Conservation (phyloP, 768 basidiomycete genomes). For the Amylocystis lapponica region DNA sequence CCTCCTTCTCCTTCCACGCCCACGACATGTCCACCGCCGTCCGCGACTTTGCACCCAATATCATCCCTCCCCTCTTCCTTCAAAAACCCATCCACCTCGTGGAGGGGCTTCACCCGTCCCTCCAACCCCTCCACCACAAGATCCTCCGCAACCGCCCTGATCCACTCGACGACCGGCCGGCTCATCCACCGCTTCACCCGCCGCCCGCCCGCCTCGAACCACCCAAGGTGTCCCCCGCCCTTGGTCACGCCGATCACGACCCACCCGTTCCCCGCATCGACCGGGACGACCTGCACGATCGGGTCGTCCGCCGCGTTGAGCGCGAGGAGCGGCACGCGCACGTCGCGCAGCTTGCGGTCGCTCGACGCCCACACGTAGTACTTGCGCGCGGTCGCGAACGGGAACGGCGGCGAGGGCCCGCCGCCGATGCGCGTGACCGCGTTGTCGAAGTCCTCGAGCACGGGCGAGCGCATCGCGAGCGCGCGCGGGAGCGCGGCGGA, state of each 20-base stretch:
- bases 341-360: constrained; percentile 49
- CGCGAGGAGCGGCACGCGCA: constrained; percentile 70
- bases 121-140: constrained; percentile 32
- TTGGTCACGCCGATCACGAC: constrained; percentile 57
- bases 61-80: constrained; percentile 50
- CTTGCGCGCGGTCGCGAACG: constrained; percentile 37
- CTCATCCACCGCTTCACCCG: constrained; percentile 44
- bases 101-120: constrained; percentile 33
- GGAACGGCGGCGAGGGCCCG: constrained; percentile 46
- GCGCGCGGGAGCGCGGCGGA: constrained; percentile 41
- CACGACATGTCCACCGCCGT: constrained; percentile 47
- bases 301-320: constrained; percentile 80
- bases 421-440: constrained; percentile 63
- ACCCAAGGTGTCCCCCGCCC: constrained; percentile 78
- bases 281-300: constrained; percentile 58
- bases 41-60: constrained; percentile 54
- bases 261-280: constrained; percentile 46
- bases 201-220: constrained; percentile 53
- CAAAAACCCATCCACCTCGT: constrained; percentile 54
- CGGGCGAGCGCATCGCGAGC: constrained; percentile 44
- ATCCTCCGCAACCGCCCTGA: constrained; percentile 51
- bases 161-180: constrained; percentile 67
- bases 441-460: constrained; percentile 54
- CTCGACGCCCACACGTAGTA: constrained; percentile 54
- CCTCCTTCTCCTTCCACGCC: constrained; percentile 48